These are phyloP conservation scores for Tilletia indica DNA, from an alignment of 1,284 basidiomycete genomes.

Conservation along the genomic window DNA sequence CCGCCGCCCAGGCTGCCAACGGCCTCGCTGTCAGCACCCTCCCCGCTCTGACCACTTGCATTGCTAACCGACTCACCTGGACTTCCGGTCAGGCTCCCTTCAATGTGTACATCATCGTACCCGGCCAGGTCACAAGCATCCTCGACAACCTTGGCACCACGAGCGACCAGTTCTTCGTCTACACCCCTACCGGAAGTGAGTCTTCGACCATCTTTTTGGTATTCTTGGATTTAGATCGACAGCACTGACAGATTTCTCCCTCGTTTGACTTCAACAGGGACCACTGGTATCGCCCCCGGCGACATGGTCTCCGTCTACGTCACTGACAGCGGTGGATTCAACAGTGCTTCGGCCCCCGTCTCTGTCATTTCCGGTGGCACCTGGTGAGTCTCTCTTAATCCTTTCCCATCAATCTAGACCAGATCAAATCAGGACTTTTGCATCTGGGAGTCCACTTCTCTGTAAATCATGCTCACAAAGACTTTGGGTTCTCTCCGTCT, in stretches of 20 bases:
- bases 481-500: background rate
- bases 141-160: background rate
- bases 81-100: background rate
- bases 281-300: background rate
- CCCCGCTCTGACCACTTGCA: constrained; percentile 8
- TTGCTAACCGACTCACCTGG: constrained; percentile 12
- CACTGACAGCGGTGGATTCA: background rate
- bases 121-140: background rate
- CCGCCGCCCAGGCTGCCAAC: background rate
- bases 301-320: constrained; percentile 1
- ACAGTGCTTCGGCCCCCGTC: background rate
- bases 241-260: background rate
- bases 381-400: background rate
- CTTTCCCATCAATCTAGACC: too few relatives aligned
- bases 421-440: too few relatives aligned
- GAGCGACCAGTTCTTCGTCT: background rate
- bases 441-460: background rate
- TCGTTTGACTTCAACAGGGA: too few relatives aligned
- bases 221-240: background rate
- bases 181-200: constrained; percentile 12
- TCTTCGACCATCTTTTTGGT: background rate
- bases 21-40: constrained; percentile 17
- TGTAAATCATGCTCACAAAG: background rate
- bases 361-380: background rate
- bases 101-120: constrained; percentile 12